Evolutionary conservation across 345 rosid species (phyloP), one percentile per base, ranked within the genome.

Genomic region (Anastatica hierochuntica): DNA sequence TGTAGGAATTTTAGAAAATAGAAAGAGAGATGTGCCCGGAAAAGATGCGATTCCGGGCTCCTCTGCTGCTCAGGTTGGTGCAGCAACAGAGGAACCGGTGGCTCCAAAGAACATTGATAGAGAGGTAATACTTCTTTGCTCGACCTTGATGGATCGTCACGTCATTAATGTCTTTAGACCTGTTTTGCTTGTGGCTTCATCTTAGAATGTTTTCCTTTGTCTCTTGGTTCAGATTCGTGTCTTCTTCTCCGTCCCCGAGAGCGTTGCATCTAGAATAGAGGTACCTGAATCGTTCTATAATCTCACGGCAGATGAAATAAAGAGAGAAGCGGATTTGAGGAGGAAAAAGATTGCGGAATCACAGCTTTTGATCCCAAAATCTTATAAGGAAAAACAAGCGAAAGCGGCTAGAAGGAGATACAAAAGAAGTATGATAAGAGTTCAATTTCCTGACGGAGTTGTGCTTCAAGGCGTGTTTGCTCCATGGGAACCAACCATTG

Each of bases 401-500:
- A 77, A 92, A 77, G 95, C 90, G 12, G 74, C 79, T 7, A 74
- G 83, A 69, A 88, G 49, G 63, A 79, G 70, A 62, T 85, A 92
- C 62, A 64, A 47, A 57, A 79, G 78, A 64, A 67, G 84, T 21
- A 45, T 92, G 16, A 80, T 92, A 42, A 87, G 94, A 33, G 49
- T 88, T 36, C 98, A 92, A 63, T 92, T 92, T 63, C 98, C 95
- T 0, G 98, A 92, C 6, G 94, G 90, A 8, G 86, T 85, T 60
- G 92, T 88, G 45, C 90, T 92, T 58, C 98, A 88, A 64, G 98
- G 90, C 29, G 72, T 78, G 54, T 92, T 92, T 67, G 77, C 82
- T 46, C 96, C 98, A 43, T 79, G 85, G 95, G 96, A 92, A 72
- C 70, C 71, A 40, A 92, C 98, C 8, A 67, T 60, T 73, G 69